Evolutionary conservation across 192 early-diverging fungal species (phyloP).

Genomic region (Umbelopsis ramanniana): DNA sequence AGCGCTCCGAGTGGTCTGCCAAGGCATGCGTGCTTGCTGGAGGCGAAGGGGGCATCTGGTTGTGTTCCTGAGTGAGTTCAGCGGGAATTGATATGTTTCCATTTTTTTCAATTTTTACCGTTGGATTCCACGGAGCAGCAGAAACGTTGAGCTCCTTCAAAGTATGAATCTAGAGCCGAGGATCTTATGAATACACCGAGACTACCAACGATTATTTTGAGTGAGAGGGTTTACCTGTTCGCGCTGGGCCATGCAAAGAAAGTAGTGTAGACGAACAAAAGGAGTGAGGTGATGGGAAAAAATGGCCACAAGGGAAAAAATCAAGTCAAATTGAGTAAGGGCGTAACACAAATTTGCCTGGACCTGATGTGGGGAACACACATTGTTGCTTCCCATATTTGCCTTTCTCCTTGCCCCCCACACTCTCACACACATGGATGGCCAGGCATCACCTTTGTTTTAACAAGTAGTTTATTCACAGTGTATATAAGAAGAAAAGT

Average conservation of each 20-base stretch:
- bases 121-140: constrained; percentile 13
- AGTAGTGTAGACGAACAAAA: background rate
- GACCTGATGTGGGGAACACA: constrained; percentile 21
- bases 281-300: constrained; percentile 6
- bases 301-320: constrained; percentile 9
- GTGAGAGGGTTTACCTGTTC: background rate
- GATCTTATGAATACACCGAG: background rate
- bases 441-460: no score
- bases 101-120: background rate
- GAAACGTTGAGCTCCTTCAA: constrained; percentile 11
- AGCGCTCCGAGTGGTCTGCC: constrained; percentile 11
- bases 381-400: constrained; percentile 22
- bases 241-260: background rate
- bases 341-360: constrained; percentile 24
- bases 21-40: constrained; percentile 7
- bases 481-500: no score
- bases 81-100: background rate
- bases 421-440: background rate
- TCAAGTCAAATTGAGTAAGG: constrained; percentile 12
- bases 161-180: background rate
- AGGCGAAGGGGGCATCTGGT: constrained; percentile 15
- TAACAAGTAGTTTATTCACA: no score
- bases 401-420: background rate
- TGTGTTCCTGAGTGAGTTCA: background rate
- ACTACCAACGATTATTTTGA: background rate